These are phyloP conservation scores for Amoebophrya sp. DNA, from an alignment of 169 alveolate genomes.

Conservation along the genomic window DNA sequence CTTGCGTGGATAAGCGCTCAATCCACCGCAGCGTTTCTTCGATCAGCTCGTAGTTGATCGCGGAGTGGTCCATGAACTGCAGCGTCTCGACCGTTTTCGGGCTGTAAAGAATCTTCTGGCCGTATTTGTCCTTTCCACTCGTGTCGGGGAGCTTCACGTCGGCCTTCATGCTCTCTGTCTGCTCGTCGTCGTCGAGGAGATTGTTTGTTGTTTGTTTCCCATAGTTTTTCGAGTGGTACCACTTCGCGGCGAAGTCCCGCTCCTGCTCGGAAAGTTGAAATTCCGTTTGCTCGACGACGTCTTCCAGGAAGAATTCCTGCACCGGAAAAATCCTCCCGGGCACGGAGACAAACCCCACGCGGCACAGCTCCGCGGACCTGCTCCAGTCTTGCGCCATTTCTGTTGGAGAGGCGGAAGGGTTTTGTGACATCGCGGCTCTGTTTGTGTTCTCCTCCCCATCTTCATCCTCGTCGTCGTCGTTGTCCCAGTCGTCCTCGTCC, in stretches of 20 bases:
- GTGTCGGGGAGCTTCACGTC: background rate
- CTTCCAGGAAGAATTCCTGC: constrained; percentile 43
- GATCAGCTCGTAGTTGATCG: background rate
- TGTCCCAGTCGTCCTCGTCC: background rate
- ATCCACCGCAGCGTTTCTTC: background rate
- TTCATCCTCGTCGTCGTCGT: background rate
- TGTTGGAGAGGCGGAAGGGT: too few relatives aligned
- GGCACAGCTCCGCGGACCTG: background rate
- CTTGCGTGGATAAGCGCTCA: background rate
- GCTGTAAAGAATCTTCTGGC: background rate
- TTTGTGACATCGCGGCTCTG: background rate
- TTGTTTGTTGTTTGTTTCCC: background rate
- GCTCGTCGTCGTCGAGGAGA: background rate
- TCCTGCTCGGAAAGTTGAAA: background rate
- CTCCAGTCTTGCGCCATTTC: background rate
- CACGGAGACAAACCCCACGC: background rate
- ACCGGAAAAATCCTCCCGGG: background rate
- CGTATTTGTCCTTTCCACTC: background rate
- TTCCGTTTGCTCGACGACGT: constrained; percentile 13
- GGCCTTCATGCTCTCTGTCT: too few relatives aligned
- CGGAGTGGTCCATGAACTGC: background rate
- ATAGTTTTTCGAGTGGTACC: background rate
- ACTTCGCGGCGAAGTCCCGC: background rate
- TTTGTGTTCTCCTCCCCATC: background rate
- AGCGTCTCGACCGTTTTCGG: background rate